Percentiles rank a stretch among this genome's conserved stretches.
Conservation (phyloP, 2,329 filamentous ascomycete genomes). For the Lasiodiplodia citricola region DNA sequence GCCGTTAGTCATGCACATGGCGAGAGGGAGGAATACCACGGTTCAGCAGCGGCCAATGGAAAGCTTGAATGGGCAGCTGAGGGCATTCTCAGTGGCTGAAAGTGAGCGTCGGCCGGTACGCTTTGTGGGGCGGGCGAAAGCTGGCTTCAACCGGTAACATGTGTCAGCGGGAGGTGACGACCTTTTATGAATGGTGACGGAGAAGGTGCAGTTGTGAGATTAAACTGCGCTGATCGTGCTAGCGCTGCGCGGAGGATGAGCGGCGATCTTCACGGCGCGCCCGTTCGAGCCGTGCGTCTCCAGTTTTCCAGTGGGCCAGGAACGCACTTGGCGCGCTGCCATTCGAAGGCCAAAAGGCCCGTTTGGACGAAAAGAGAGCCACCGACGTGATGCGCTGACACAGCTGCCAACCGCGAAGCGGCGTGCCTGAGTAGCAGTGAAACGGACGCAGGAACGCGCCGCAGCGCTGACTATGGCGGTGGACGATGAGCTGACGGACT, state of each 20-base stretch:
- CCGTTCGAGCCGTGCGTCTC: constrained; percentile 10
- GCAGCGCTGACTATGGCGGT: not conserved
- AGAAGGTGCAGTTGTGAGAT: constrained; percentile 11
- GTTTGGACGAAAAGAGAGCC: not conserved
- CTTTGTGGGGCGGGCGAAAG: not conserved
- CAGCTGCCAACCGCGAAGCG: not conserved
- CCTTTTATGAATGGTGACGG: not conserved
- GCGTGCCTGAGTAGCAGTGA: constrained; percentile 8
- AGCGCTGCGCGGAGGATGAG: constrained; percentile 13
- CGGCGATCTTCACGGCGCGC: not conserved
- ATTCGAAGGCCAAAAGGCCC: not conserved
- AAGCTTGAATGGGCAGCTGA: not conserved
- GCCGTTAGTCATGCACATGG: constrained; percentile 2
- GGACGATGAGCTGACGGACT: not conserved
- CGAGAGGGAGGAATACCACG: not conserved
- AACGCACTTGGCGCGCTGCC: not conserved
- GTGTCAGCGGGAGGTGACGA: not conserved
- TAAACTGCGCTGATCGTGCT: constrained; percentile 10
- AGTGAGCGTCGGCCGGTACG: not conserved
- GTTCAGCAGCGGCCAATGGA: not conserved
- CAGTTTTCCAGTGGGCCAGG: constrained; percentile 9
- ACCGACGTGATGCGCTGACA: constrained; percentile 4
- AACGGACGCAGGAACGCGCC: constrained; percentile 1
- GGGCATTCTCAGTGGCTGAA: not conserved
- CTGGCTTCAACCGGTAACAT: not conserved